Base-by-base conservation (phyloP, 2,329 filamentous ascomycete species). In the Corniculantispora saksenae region DNA sequence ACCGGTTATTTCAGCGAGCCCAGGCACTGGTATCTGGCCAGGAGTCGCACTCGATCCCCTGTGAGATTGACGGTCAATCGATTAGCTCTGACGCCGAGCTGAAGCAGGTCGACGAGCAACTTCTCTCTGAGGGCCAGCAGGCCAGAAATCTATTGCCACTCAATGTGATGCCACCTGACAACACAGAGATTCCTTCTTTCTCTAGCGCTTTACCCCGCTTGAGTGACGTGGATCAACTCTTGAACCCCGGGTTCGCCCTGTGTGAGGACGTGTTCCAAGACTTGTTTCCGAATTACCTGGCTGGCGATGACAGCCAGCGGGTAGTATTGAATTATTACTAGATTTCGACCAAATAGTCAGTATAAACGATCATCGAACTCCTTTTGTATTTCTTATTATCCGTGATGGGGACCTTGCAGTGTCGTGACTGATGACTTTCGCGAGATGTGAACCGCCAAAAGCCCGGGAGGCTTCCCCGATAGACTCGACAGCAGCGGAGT, bases 1-100 rank as follows among this genome's bases (percentile, higher is more conserved):
- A 64, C n/a, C 43, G 55, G 2, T 3, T 64, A 8, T 64, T 64
- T 15, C 21, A 60, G 13, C 54, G 62, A 2, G 62, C 62, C 17
- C 62, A 59, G 35, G 35, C 38, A 3, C 43, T 64, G 15, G 12
- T 32, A 19, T 19, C 23, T 3, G 43, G 32, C 13, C 27, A 23
- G 2, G 15, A 13, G 3, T 3, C 25, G 9, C 32, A 27, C 19
- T 23, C 54, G 12, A 57, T 6, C 5, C 9, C 21, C 4, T n/a
- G 27, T n/a, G 23, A 56, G 12, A 3, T 9, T n/a, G n/a, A 9
- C 21, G 38, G 17, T 3, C 38, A 19, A 5, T n/a, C 51, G 1
- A 3, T 25, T 2, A 35, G 27, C 3, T 27, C 51, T 1, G 51
- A 35, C 3, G 25, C 6, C 15, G 51, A 54, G 25, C 27, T 54